A percentile compares a stretch with the other conserved stretches of the same genome.
Evolutionary conservation across 169 alveolate genomes (phyloP).

Genomic region (Plasmodium ovale): DNA sequence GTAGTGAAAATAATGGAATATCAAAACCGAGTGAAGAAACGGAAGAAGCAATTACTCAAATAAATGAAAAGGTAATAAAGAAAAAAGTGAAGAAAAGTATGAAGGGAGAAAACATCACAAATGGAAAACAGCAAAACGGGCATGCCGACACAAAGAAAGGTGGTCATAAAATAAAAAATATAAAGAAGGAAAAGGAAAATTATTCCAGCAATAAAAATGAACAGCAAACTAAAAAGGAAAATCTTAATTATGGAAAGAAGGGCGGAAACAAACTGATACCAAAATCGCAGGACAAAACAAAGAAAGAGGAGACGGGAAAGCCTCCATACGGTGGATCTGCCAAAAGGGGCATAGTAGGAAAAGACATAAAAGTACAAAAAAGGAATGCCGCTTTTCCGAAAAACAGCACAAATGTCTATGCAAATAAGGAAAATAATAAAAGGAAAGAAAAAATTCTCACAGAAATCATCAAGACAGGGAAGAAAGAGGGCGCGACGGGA

Average conservation of each 20-base stretch:
- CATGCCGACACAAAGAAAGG: conserved; percentile 3
- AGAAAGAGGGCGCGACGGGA: not conserved
- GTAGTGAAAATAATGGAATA: no score
- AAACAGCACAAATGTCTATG: not conserved
- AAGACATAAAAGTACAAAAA: not conserved
- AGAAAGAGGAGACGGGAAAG: not conserved
- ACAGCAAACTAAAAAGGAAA: not conserved
- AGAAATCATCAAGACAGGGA: not conserved
- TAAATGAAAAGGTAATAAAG: conserved; percentile 1
- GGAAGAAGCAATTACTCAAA: not conserved
- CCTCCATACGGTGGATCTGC: not conserved
- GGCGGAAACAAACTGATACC: not conserved
- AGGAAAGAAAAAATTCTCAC: conserved; percentile 8
- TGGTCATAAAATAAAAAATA: not conserved
- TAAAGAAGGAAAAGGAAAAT: not conserved
- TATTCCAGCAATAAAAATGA: not conserved
- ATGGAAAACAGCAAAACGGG: not conserved
- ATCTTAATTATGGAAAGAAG: no score
- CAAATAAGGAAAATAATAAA: not conserved
- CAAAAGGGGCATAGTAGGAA: not conserved
- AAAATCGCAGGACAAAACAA: not conserved
- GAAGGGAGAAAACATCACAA: not conserved
- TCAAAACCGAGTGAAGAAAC: not conserved
- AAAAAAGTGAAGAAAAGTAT: not conserved
- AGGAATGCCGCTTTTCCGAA: not conserved